Conservation (phyloP, 2,329 filamentous ascomycete genomes). For the Claviceps sp. region DNA sequence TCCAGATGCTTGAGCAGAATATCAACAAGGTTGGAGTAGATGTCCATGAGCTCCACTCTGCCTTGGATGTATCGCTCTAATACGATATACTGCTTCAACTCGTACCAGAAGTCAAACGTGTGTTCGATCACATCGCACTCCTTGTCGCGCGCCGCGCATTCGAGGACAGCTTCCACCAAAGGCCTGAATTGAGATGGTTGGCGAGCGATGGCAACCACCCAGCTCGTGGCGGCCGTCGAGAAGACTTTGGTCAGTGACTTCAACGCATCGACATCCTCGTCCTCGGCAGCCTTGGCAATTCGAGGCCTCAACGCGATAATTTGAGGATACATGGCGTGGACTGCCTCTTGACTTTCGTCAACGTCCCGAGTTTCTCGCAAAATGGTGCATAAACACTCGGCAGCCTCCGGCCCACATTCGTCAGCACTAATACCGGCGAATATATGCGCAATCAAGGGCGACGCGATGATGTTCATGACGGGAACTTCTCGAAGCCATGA, state of each 20-base stretch:
- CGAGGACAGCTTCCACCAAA: slow-evolving; percentile 81
- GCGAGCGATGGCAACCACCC: slow-evolving; percentile 83
- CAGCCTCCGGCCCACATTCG: slow-evolving; percentile 69
- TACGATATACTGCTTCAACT: slow-evolving; percentile 90
- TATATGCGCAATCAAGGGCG: slow-evolving; percentile 69
- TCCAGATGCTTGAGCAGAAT: slow-evolving; percentile 84
- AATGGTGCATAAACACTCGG: slow-evolving; percentile 86
- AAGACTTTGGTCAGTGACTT: slow-evolving; percentile 85
- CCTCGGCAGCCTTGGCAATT: slow-evolving; percentile 59
- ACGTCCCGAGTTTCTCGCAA: slow-evolving; percentile 88
- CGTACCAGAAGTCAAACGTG: slow-evolving; percentile 97
- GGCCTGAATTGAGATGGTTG: slow-evolving; percentile 69
- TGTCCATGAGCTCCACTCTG: slow-evolving; percentile 59
- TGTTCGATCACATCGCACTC: slow-evolving; percentile 85
- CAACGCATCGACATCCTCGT: slow-evolving; percentile 75
- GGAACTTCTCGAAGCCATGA: slow-evolving; percentile 95
- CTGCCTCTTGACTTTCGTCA: slow-evolving; percentile 73
- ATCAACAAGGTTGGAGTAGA: slow-evolving; percentile 84
- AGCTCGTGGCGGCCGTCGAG: slow-evolving; percentile 83
- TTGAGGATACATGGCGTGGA: slow-evolving; percentile 70
- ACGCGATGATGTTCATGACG: slow-evolving; percentile 68
- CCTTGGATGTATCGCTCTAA: slow-evolving; percentile 81
- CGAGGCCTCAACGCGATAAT: slow-evolving; percentile 65
- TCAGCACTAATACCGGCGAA: slow-evolving; percentile 66
- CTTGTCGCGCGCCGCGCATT: slow-evolving; percentile 76